Evolutionary conservation across 331 rosid genomes (phyloP), one percentile per base, ranked within the genome.

Genomic region (Acacia pycnantha): DNA sequence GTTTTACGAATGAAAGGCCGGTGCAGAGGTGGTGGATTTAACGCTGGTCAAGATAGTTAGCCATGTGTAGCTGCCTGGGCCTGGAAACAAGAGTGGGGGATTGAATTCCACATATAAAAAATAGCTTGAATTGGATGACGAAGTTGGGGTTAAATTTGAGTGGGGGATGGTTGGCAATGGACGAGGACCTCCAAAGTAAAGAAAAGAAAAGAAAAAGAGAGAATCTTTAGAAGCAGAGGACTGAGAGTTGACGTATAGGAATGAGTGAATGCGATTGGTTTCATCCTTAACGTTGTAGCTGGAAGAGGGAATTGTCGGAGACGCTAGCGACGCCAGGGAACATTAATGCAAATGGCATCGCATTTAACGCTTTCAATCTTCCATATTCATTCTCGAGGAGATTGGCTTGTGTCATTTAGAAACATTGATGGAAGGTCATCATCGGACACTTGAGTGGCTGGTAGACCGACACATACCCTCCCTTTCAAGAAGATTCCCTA

Each of bases 281-380:
- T 14, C 10, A 72, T 26, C 16, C 2, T 48, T 43, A 11, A 47
- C 11, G 43, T 16, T 47, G 59, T 19, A 5, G 58, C 14, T 70
- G 33, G 40, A 6, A 26, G 76, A 24, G 58, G 50, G 75, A 50
- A 64, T 74, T 82, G 84, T 82, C 81, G 61, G 76, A 21, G 75
- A 40, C 76, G 62, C 35, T 51, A 40, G 50, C 50, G 76, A 74
- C 84, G 50, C 14, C 13, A 14, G 31, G 16, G 16, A 59, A 48
- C 58, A 66, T 67, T 27, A 44, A 56, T 40, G 43, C 50, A 68
- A 3, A 48, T 48, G 56, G 33, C 35, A 46, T 71, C 22, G 76
- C 76, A 46, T 59, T 62, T 33, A 64, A 48, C 22, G 79, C 47
- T 35, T n/a, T 41, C 67, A 64, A 33, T 31, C 40, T 24, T 0